Evolutionary conservation across 108 stramenopile genomes (phyloP).

Genomic region (Seminavis robusta): DNA sequence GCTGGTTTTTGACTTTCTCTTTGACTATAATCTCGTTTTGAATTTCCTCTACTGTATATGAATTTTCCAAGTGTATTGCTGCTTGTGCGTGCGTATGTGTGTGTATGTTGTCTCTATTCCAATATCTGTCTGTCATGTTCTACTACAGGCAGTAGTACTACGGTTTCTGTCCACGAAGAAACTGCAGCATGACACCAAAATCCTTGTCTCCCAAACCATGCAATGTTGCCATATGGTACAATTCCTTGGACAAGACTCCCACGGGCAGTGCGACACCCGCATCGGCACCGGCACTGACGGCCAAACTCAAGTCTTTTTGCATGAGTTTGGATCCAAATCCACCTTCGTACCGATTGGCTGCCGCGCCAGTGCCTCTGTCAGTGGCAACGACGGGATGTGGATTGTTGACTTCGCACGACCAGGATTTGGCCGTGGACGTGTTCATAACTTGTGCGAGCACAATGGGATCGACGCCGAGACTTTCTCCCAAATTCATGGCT

Average conservation of each 20-base stretch:
- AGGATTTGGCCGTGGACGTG: slow-evolving; percentile 90
- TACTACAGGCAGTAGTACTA: neutral
- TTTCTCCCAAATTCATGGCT: slow-evolving; percentile 90
- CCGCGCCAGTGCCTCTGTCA: slow-evolving; percentile 50
- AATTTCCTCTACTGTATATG: too few relatives aligned
- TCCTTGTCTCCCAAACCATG: slow-evolving; percentile 64
- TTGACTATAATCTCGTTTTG: too few relatives aligned
- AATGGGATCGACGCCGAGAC: slow-evolving; percentile 85
- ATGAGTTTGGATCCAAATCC: slow-evolving; percentile 80
- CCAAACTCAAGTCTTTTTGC: slow-evolving; percentile 88
- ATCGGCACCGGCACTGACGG: slow-evolving; percentile 50
- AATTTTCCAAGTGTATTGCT: too few relatives aligned
- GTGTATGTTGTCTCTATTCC: too few relatives aligned
- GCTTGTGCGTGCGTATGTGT: too few relatives aligned
- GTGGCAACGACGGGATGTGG: slow-evolving; percentile 74
- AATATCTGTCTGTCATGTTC: too few relatives aligned
- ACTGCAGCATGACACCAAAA: slow-evolving; percentile 72
- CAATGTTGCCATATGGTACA: slow-evolving; percentile 48
- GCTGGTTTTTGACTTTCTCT: too few relatives aligned
- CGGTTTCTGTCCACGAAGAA: slow-evolving; percentile 45
- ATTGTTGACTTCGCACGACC: slow-evolving; percentile 92
- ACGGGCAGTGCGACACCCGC: slow-evolving; percentile 62
- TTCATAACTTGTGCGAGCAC: slow-evolving; percentile 88
- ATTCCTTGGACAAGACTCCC: slow-evolving; percentile 47
- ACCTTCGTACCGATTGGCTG: slow-evolving; percentile 58